Base-by-base conservation (phyloP, 768 basidiomycete genomes). In the Leucocoprinus leucothites region DNA sequence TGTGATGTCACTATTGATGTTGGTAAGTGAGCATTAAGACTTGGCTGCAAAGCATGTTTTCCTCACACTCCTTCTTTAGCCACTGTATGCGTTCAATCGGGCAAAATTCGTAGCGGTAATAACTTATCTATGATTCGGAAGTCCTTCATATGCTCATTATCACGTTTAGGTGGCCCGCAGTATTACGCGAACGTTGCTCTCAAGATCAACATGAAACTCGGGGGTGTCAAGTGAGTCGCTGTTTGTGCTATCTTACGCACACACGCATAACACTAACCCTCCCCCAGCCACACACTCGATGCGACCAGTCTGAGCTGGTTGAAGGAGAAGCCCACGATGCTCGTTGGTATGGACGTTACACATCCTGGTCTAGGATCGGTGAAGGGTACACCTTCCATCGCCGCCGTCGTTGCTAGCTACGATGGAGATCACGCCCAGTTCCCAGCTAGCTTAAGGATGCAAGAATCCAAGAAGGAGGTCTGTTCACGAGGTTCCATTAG, bases 161-260 rank as follows among this genome's bases (percentile, higher is more conserved):
- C 43, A 24, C 41, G 7, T 13, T n/a, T 48, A 77, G 84, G 85
- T 11, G 87, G 89, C 60, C 53, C 70, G 9, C 77, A 81, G 58
- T 93, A 91, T 64, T 88, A 88, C 51, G 87, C 89, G 13, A 93
- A 91, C 63, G 85, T 92, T 43, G 86, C 87, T 1, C 70, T 93
- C 51, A 92, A 93, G 64, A 77, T 92, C 47, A 94, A 94, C 63
- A 83, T 84, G 68, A 94, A 94, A 71, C 75, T 92, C 35, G 89
- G 89, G 19, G 91, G 91, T 8, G 71, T 85, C 44, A 94, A 94
- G 72, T 90, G 77, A 61, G 70, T 69, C 3, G 18, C 48, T 26
- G 31, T 18, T 8, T 18, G 13, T 24, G 13, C 19, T 44, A 16
- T 26, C 26, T 60, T 21, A 45, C 57, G 42, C 19, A 58, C 44